Evolutionary conservation across 176 grass and related monocot genomes (phyloP).

Genomic region (Raddia guianensis): DNA sequence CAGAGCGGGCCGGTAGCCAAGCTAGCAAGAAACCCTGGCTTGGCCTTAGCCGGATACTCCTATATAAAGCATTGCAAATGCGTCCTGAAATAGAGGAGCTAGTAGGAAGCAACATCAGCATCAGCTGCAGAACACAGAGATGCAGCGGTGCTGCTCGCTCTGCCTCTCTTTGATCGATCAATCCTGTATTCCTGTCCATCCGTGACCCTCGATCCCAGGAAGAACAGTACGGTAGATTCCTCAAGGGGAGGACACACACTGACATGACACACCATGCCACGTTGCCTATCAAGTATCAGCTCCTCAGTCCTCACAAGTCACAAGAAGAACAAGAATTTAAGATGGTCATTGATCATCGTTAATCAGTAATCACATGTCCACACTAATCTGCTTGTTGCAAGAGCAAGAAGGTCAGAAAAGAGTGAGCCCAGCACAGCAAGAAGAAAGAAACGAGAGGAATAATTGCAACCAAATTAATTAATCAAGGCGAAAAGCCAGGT

Average conservation of each 20-base stretch:
- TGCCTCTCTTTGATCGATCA: neutral
- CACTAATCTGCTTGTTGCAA: neutral
- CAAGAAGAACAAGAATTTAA: too few relatives aligned
- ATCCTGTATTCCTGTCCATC: neutral
- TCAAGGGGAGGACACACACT: conserved; percentile 36
- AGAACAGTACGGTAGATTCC: conserved; percentile 51
- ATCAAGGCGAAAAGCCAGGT: neutral
- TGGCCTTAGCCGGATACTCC: conserved; percentile 44
- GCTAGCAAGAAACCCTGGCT: conserved; percentile 38
- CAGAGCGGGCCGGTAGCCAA: conserved; percentile 16
- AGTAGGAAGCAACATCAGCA: conserved; percentile 1
- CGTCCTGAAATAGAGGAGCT: conserved; percentile 37
- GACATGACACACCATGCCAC: conserved; percentile 41
- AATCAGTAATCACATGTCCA: neutral
- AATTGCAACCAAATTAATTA: neutral
- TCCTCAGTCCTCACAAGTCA: neutral
- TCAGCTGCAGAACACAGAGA: neutral
- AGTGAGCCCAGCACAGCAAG: neutral
- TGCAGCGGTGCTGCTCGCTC: neutral
- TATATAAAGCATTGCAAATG: conserved; percentile 77
- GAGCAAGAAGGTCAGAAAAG: neutral
- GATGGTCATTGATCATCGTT: neutral
- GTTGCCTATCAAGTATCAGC: neutral
- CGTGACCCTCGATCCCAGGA: conserved; percentile 35
- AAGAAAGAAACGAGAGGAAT: neutral